These are phyloP conservation scores for Calonectria leucothoes DNA, from an alignment of 2,329 filamentous ascomycete genomes.

Conservation along the genomic window DNA sequence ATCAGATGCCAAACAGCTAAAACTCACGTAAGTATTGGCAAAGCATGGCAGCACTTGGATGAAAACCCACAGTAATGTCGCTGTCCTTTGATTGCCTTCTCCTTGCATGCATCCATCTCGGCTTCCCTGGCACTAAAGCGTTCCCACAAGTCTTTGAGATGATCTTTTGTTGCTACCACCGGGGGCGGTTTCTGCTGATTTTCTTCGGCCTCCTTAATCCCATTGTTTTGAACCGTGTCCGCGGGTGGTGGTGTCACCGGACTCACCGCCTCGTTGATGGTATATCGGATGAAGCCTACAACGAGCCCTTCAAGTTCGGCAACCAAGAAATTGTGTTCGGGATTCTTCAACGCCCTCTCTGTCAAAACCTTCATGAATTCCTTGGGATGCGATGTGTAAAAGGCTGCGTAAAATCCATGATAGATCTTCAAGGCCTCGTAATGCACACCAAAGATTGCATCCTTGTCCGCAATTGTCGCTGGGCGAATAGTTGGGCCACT, in stretches of 20 bases:
- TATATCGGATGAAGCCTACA: slow-evolving; percentile 36
- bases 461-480: slow-evolving; percentile 30
- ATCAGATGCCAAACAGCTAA: slow-evolving; percentile 38
- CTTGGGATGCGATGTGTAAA: slow-evolving; percentile 32
- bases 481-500: slow-evolving; percentile 27
- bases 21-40: neutral
- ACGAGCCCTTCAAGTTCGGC: slow-evolving; percentile 27
- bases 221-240: neutral
- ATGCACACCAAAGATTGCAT: slow-evolving; percentile 33
- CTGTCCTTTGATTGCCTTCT: slow-evolving; percentile 29
- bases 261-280: neutral
- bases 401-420: slow-evolving; percentile 36
- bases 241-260: neutral
- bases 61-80: slow-evolving; percentile 28
- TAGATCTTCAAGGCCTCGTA: slow-evolving; percentile 30
- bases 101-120: slow-evolving; percentile 32
- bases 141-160: slow-evolving; percentile 35
- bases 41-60: neutral
- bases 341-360: slow-evolving; percentile 27
- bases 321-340: slow-evolving; percentile 24
- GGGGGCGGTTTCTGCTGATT: neutral
- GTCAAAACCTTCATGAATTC: slow-evolving; percentile 31
- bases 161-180: slow-evolving; percentile 21
- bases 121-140: slow-evolving; percentile 26
- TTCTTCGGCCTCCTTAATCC: neutral